Evolutionary conservation across 2,329 filamentous ascomycete species (phyloP).

Genomic region (Fusarium agapanthi): DNA sequence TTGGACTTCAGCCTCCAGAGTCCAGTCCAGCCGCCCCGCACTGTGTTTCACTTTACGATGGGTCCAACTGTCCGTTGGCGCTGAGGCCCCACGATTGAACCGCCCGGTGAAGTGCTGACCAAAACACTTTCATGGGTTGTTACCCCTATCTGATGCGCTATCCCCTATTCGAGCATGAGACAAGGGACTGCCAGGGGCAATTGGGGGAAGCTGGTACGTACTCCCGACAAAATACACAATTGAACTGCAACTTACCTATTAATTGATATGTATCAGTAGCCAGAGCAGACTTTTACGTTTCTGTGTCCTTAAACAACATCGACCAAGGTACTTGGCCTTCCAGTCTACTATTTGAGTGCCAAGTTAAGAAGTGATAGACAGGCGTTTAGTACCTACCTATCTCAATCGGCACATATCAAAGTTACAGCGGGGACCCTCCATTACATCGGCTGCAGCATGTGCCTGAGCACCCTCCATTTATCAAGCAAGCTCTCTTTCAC

Average conservation of each 20-base stretch:
- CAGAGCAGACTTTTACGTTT: slow-evolving; percentile 11
- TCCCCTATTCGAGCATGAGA: slow-evolving; percentile 36
- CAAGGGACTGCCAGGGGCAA: slow-evolving; percentile 35
- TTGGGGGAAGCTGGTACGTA: neutral
- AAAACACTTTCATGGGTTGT: slow-evolving; percentile 32
- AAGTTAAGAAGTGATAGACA: slow-evolving; percentile 11
- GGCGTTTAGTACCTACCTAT: neutral
- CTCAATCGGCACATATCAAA: neutral
- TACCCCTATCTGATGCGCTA: slow-evolving; percentile 37
- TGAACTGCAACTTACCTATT: neutral
- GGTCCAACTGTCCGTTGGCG: slow-evolving; percentile 19
- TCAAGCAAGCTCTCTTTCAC: slow-evolving; percentile 26
- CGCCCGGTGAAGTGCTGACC: neutral
- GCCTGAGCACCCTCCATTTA: slow-evolving; percentile 24
- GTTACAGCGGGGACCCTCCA: slow-evolving; percentile 2
- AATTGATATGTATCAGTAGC: neutral
- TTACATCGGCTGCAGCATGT: slow-evolving; percentile 27
- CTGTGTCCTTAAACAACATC: neutral
- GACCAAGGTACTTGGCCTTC: neutral
- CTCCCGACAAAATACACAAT: neutral
- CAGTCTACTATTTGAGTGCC: neutral
- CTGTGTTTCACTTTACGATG: slow-evolving; percentile 34
- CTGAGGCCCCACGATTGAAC: slow-evolving; percentile 21
- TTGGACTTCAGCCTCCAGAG: neutral
- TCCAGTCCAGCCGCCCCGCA: slow-evolving; percentile 24